phyloP scores from a whole-genome alignment of 169 alveolate genomes.

The Eimeria zaria region DNA sequence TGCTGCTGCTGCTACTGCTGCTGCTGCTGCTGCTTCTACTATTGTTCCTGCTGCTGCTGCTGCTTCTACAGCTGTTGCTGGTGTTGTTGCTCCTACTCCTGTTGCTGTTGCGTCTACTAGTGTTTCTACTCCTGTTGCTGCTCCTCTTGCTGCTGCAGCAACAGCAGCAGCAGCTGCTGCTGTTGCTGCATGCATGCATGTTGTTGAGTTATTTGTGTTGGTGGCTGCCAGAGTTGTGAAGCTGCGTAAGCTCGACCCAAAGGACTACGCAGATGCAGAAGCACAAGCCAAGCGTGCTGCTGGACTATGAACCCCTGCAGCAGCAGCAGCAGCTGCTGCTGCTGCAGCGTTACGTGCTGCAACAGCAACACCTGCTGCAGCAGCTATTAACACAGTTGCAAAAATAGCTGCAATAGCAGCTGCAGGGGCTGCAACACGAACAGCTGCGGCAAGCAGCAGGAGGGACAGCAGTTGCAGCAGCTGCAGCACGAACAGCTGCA shows the following conservation, averaged over 20 bases:
- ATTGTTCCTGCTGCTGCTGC: not conserved
- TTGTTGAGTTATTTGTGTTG: too few species aligned
- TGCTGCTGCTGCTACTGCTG: too few species aligned
- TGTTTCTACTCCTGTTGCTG: too few species aligned
- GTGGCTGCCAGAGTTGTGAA: conserved; percentile 8
- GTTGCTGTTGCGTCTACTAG: not conserved
- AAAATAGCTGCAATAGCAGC: not conserved
- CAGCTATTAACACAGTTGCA: not conserved
- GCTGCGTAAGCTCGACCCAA: conserved; percentile 19
- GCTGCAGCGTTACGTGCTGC: conserved; percentile 45
- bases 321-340: conserved; percentile 16
- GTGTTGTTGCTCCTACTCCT: not conserved
- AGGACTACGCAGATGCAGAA: conserved; percentile 22
- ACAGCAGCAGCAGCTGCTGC: not conserved
- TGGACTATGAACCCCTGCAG: conserved; percentile 13
- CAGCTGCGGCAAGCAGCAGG: too few species aligned
- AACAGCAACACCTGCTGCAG: not conserved
- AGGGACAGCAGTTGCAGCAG: too few species aligned
- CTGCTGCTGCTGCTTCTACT: not conserved
- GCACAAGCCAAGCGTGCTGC: not conserved
- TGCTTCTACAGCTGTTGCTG: not conserved
- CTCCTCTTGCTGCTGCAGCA: too few species aligned
- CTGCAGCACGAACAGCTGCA: not conserved
- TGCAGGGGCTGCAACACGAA: not conserved
- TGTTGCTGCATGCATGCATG: not conserved